phyloP scores from a whole-genome alignment of 208 protist species.

The Trypanosoma lewisi region DNA sequence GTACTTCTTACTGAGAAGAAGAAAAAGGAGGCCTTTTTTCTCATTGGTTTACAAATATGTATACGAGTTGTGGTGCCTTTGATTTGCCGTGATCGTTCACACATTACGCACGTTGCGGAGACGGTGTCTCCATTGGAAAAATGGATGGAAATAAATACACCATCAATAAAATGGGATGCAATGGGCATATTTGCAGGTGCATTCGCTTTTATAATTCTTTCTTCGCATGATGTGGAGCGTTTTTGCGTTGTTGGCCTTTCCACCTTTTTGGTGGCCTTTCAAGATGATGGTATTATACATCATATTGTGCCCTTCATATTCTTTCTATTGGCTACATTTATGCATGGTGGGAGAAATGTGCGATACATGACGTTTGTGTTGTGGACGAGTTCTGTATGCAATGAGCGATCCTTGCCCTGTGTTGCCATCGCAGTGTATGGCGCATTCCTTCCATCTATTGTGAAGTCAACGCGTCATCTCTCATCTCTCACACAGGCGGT shows the following conservation, averaged over 20 bases:
- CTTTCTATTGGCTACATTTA: conserved; percentile 9
- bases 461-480: conserved; percentile 14
- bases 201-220: conserved; percentile 1
- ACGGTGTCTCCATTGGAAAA: conserved; percentile 34
- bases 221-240: conserved; percentile 4
- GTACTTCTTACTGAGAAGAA: conserved; percentile 13
- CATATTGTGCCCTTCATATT: conserved; percentile 44
- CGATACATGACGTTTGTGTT: conserved; percentile 45
- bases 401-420: conserved; percentile 36
- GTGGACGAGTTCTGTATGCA: conserved; percentile 57
- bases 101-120: conserved; percentile 57
- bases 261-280: conserved; percentile 21
- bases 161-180: conserved; percentile 19
- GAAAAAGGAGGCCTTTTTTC: conserved; percentile 7
- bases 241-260: conserved; percentile 2
- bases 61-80: conserved; percentile 33
- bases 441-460: conserved; percentile 28
- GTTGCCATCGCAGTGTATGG: conserved; percentile 46
- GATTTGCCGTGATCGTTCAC: conserved; percentile 42
- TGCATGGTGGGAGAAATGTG: not conserved
- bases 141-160: conserved; percentile 14
- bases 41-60: conserved; percentile 22
- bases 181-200: conserved; percentile 26
- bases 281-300: conserved; percentile 43
- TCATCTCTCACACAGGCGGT: conserved; percentile 27